phyloP scores from a whole-genome alignment of 2,329 filamentous ascomycete genomes.

The Aspergillus tubingensis region DNA sequence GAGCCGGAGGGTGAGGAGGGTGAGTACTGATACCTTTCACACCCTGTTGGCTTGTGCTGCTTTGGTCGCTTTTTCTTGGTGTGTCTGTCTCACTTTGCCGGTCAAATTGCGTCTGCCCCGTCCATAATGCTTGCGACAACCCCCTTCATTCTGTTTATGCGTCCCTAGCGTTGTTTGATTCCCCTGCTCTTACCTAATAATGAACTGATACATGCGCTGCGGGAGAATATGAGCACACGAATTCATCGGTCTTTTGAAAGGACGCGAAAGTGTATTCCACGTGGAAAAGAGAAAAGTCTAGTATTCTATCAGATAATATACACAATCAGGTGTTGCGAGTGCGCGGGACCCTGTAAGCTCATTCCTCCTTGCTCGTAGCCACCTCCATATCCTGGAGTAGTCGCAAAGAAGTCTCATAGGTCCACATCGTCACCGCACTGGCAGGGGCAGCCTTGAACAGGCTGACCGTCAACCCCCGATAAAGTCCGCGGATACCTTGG shows the following conservation, averaged over 20 bases:
- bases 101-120: slow-evolving; percentile 15
- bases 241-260: not conserved
- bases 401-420: slow-evolving; percentile 76
- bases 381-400: slow-evolving; percentile 51
- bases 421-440: slow-evolving; percentile 92
- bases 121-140: slow-evolving; percentile 24
- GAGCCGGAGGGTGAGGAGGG: slow-evolving; percentile 61
- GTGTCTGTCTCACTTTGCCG: slow-evolving; percentile 15
- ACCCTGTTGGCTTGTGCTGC: not conserved
- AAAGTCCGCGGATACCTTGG: slow-evolving; percentile 79
- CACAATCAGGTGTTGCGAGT: slow-evolving; percentile 2
- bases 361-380: slow-evolving; percentile 14
- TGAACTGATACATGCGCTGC: slow-evolving; percentile 10
- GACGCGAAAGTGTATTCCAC: not conserved
- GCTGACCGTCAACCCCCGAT: slow-evolving; percentile 84
- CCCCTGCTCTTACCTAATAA: slow-evolving; percentile 5
- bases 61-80: slow-evolving; percentile 22
- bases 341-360: not conserved
- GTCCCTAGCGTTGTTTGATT: slow-evolving; percentile 22
- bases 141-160: slow-evolving; percentile 27
- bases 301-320: slow-evolving; percentile 7
- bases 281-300: not conserved
- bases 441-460: slow-evolving; percentile 92
- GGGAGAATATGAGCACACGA: slow-evolving; percentile 14
- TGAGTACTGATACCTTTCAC: slow-evolving; percentile 30